phyloP scores from a whole-genome alignment of 495 filamentous ascomycete genomes.

The Penicillium longicatenatum region DNA sequence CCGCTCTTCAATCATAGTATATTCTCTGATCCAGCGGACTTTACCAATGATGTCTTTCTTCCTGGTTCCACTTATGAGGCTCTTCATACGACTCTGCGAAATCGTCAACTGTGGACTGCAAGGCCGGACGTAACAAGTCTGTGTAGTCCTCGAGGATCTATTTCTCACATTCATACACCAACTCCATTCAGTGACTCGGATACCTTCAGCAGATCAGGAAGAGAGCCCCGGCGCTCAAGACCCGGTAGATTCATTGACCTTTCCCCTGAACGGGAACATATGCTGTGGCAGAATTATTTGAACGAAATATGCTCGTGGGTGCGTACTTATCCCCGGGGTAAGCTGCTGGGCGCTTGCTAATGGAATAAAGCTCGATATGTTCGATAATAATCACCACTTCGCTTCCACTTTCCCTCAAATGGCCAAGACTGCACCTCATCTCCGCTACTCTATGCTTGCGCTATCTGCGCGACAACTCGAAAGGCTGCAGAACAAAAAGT shows the following conservation, averaged over 20 bases:
- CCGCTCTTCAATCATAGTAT: constrained; percentile 30
- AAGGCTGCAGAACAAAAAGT: constrained; percentile 35
- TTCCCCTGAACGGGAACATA: constrained; percentile 32
- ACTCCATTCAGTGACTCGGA: constrained; percentile 9
- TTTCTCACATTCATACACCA: constrained; percentile 12
- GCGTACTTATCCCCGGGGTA: not conserved
- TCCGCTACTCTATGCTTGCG: constrained; percentile 45
- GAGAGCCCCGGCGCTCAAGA: constrained; percentile 11
- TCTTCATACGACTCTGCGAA: constrained; percentile 36
- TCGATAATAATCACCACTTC: constrained; percentile 48
- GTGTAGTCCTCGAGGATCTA: constrained; percentile 20
- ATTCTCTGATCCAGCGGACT: constrained; percentile 30
- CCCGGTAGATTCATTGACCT: constrained; percentile 26
- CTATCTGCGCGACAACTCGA: constrained; percentile 49
- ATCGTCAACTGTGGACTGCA: constrained; percentile 38
- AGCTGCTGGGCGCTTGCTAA: not conserved
- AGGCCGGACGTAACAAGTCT: constrained; percentile 31
- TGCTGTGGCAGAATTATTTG: constrained; percentile 46
- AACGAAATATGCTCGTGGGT: constrained; percentile 46
- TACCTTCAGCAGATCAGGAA: constrained; percentile 5
- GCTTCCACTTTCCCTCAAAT: constrained; percentile 42
- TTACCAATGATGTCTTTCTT: constrained; percentile 34
- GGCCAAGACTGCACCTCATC: constrained; percentile 38
- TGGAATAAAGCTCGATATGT: constrained; percentile 44
- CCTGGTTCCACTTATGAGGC: constrained; percentile 39